Evolutionary conservation across 768 basidiomycete genomes (phyloP), one percentile per base, ranked within the genome.

Genomic region (Favolaschia claudopus): DNA sequence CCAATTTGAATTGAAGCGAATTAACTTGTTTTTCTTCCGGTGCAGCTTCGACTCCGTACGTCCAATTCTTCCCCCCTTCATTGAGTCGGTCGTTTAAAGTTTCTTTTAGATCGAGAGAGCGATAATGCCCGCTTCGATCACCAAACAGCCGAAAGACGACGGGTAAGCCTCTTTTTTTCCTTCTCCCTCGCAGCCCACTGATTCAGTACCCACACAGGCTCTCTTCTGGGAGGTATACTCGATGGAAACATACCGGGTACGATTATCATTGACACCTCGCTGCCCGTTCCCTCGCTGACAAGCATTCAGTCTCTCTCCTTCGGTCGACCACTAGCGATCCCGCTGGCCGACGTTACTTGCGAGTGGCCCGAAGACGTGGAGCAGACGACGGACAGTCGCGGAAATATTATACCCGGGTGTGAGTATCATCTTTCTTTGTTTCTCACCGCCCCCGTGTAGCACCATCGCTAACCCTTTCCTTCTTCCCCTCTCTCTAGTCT

Each of bases 281-380:
- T 2, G 7, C 0, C 44, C 8, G 9, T 49, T 6, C 10, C n/a
- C n/a, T n/a, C n/a, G n/a, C 17, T 49, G 24, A 48, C 5, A 5
- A 7, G 1, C 3, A 24, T 19, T 29, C 17, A 67, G 72, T 70
- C 53, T 55, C 61, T 44, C 61, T 77, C 19, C 74, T 77, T 22
- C 71, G 63, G 38, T 62, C 42, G 67, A 63, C 58, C 58, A 1
- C 29, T 54, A 10, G 32, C 43, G 14, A 54, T 60, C 32, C 24
- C 31, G 1, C n/a, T 43, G 17, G 31, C 37, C 19, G 75, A 36
- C 68, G 65, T 47, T 64, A 70, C 22, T 67, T 47, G 45, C 17
- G 38, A 47, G 17, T 56, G 38, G 37, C 55, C 55, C 17, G 46
- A 36, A n/a, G 55, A 57, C 32, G 5, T 13, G 19, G 55, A 57